These are phyloP conservation scores for Zanthoxylum bungeanum DNA, from an alignment of 345 rosid species.

Conservation along the genomic window DNA sequence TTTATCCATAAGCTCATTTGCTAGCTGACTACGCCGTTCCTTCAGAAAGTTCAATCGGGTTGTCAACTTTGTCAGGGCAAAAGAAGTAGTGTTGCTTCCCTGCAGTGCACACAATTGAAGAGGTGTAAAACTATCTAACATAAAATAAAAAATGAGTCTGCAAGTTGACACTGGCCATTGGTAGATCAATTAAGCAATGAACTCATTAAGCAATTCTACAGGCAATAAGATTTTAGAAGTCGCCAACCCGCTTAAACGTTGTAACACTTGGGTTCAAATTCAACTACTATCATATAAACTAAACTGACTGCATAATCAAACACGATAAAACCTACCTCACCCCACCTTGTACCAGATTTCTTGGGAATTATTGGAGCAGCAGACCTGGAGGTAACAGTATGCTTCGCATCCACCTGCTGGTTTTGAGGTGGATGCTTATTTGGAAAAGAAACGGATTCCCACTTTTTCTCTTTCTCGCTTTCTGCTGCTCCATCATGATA, in stretches of 20 bases:
- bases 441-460: conserved; percentile 26
- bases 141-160: not conserved
- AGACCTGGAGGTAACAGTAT: conserved; percentile 30
- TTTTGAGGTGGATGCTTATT: conserved; percentile 34
- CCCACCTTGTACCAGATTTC: conserved; percentile 57
- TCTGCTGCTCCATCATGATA: conserved; percentile 33
- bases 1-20: conserved; percentile 62
- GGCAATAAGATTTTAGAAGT: conserved; percentile 4
- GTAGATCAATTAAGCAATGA: not conserved
- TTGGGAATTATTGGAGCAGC: conserved; percentile 34
- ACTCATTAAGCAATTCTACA: not conserved
- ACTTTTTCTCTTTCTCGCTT: conserved; percentile 35
- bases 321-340: conserved; percentile 56
- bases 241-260: not conserved
- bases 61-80: conserved; percentile 75
- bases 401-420: conserved; percentile 36
- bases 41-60: conserved; percentile 77
- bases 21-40: conserved; percentile 70
- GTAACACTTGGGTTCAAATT: not conserved
- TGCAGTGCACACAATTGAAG: conserved; percentile 21
- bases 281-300: not conserved
- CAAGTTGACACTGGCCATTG: not conserved
- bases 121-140: not conserved
- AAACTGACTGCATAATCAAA: not conserved
- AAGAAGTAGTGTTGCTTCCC: conserved; percentile 43